phyloP scores from a whole-genome alignment of 345 rosid genomes.

The Salix caprea region DNA sequence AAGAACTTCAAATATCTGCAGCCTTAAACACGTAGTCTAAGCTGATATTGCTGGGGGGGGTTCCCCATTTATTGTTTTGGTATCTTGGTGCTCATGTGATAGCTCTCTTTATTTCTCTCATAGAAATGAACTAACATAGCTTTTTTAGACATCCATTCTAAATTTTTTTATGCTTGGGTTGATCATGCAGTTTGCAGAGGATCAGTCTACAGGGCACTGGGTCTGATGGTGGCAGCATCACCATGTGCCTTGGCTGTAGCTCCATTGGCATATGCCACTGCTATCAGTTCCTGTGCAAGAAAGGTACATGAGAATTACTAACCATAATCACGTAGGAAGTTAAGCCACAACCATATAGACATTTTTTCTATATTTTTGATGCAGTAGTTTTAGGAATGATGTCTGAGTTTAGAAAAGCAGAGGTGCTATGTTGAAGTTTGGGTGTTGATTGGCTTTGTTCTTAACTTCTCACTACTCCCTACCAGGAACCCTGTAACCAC shows the following conservation, averaged over 20 bases:
- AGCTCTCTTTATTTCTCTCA: background rate
- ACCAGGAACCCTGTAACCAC: background rate
- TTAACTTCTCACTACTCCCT: background rate
- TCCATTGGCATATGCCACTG: constrained; percentile 96
- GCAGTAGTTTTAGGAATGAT: background rate
- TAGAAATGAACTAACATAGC: background rate
- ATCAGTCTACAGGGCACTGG: constrained; percentile 86
- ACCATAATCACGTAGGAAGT: background rate
- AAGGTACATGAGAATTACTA: constrained; percentile 47
- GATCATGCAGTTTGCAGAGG: constrained; percentile 75
- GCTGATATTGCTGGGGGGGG: background rate
- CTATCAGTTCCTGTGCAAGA: constrained; percentile 90
- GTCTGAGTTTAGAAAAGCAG: background rate
- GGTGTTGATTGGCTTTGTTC: background rate
- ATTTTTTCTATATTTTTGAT: background rate
- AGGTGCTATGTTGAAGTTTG: background rate
- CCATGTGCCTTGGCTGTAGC: constrained; percentile 98
- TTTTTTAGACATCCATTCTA: background rate
- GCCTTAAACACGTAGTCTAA: background rate
- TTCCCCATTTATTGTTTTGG: background rate
- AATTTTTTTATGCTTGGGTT: constrained; percentile 11
- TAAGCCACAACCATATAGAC: background rate
- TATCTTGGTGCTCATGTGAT: constrained; percentile 2
- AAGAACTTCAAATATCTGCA: background rate
- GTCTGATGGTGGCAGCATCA: constrained; percentile 96